phyloP scores from a whole-genome alignment of 176 grass and related monocot genomes.

The Musa schizocarpa region DNA sequence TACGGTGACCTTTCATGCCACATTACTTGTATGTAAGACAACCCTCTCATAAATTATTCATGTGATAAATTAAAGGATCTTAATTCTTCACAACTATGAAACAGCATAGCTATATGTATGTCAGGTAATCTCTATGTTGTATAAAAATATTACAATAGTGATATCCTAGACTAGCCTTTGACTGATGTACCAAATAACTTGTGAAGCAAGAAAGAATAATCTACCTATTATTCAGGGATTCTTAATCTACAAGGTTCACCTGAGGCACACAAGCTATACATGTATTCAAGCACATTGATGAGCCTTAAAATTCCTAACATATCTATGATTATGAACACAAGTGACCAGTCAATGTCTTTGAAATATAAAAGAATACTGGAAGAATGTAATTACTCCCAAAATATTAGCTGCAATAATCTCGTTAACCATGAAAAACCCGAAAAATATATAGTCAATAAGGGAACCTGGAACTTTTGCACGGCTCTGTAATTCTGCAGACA shows the following conservation, averaged over 20 bases:
- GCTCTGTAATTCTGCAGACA: slow-evolving; percentile 58
- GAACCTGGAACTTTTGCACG: slow-evolving; percentile 83
- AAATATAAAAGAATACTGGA: background rate
- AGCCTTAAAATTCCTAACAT: too few species aligned
- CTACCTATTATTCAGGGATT: too few species aligned
- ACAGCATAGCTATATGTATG: background rate
- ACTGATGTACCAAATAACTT: too few species aligned
- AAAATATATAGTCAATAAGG: background rate
- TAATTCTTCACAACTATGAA: background rate
- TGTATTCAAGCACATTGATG: too few species aligned
- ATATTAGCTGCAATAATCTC: background rate
- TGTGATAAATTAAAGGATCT: background rate
- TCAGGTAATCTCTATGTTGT: background rate
- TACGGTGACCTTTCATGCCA: background rate
- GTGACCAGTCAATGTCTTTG: too few species aligned
- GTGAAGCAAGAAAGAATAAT: too few species aligned
- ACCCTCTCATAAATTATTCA: too few species aligned
- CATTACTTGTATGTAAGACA: too few species aligned
- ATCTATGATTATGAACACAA: too few species aligned
- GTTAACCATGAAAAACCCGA: background rate
- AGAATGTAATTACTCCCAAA: background rate
- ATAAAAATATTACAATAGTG: background rate
- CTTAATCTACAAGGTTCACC: too few species aligned
- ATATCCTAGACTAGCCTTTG: too few species aligned
- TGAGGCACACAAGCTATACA: too few species aligned